Conservation (phyloP, 495 filamentous ascomycete genomes). For the Emericellopsis terricola region DNA sequence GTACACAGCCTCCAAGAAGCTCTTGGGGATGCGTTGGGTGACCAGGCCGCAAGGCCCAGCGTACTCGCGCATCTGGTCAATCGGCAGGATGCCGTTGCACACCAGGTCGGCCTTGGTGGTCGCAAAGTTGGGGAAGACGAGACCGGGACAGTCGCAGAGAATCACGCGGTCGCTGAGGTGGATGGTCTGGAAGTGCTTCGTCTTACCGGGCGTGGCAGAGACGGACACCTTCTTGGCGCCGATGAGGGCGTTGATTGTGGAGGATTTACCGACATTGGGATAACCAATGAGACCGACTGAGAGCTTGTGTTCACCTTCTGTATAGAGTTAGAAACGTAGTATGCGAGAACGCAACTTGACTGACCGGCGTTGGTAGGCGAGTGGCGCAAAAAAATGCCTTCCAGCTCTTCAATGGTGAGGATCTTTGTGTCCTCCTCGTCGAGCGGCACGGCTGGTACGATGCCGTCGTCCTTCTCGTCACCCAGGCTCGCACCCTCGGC, state of each 20-base stretch:
- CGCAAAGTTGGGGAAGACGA: constrained; percentile 97
- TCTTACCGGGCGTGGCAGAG: constrained; percentile 93
- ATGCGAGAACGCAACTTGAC: no score
- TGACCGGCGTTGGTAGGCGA: constrained; percentile 38
- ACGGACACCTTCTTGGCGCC: constrained; percentile 98
- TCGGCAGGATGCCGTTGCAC: constrained; percentile 86
- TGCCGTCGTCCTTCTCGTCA: constrained; percentile 16
- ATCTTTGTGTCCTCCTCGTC: constrained; percentile 55
- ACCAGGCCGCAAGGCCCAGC: constrained; percentile 77
- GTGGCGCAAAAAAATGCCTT: constrained; percentile 69
- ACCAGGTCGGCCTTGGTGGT: constrained; percentile 94
- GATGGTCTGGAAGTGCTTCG: constrained; percentile 98
- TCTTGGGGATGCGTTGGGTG: constrained; percentile 76
- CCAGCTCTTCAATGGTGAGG: constrained; percentile 78
- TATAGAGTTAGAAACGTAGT: no score
- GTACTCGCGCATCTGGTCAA: constrained; percentile 92
- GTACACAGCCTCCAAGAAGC: constrained; percentile 81
- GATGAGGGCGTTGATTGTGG: constrained; percentile 94
- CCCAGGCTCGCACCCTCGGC: constrained; percentile 20
- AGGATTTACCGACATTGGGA: constrained; percentile 98
- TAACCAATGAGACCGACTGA: constrained; percentile 93
- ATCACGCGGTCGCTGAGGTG: constrained; percentile 78
- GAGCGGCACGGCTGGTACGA: constrained; percentile 20
- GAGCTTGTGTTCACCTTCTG: constrained; percentile 42
- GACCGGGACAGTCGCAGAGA: constrained; percentile 94